phyloP scores from a whole-genome alignment of 441 rosid genomes.

The Arabidopsis hybrid region DNA sequence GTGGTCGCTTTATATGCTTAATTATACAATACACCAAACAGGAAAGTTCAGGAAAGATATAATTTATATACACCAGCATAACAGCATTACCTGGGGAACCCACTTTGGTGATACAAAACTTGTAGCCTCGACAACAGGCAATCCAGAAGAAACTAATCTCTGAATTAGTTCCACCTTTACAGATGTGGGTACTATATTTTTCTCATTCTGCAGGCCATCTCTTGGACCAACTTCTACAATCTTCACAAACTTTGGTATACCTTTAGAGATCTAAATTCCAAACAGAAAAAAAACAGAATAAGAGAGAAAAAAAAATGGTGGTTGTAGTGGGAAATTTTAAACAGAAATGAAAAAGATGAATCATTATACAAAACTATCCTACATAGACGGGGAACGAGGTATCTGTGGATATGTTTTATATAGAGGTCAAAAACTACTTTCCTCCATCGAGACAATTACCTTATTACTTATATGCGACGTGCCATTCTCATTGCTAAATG shows the following conservation, averaged over 20 bases:
- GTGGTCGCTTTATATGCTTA: background rate
- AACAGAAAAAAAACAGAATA: constrained; percentile 22
- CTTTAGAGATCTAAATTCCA: constrained; percentile 62
- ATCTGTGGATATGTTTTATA: constrained; percentile 17
- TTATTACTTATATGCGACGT: constrained; percentile 47
- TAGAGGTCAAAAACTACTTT: constrained; percentile 5
- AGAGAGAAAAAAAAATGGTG: background rate
- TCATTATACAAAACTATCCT: background rate
- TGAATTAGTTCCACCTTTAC: constrained; percentile 87
- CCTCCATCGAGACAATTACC: constrained; percentile 51
- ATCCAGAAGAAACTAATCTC: constrained; percentile 77
- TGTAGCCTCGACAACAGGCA: constrained; percentile 93
- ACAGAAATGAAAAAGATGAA: background rate
- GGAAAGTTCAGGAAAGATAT: background rate
- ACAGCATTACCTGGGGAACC: constrained; percentile 87
- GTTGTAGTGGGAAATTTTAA: background rate
- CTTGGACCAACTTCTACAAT: constrained; percentile 99
- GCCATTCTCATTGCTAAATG: constrained; percentile 53
- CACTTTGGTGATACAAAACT: constrained; percentile 99
- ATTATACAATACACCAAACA: constrained; percentile 5
- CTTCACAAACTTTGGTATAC: constrained; percentile 86
- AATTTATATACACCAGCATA: background rate
- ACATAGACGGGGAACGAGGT: background rate
- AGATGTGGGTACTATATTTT: constrained; percentile 75
- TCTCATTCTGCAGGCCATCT: constrained; percentile 98